These are phyloP conservation scores for Atkinsonella hypoxylon DNA, from an alignment of 2,329 filamentous ascomycete species.

Conservation along the genomic window DNA sequence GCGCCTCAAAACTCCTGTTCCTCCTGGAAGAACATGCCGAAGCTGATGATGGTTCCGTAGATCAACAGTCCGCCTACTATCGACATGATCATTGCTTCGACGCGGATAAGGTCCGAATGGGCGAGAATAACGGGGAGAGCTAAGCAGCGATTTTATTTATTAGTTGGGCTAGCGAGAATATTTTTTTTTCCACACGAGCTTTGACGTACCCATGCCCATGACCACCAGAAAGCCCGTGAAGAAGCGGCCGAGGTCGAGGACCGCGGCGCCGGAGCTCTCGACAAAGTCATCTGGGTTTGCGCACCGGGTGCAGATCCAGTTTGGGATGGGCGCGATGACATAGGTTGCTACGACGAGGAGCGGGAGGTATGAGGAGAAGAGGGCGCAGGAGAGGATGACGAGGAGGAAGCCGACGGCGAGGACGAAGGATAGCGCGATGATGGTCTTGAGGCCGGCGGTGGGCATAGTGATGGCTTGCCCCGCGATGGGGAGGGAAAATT, in stretches of 20 bases:
- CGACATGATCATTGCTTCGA: conserved; percentile 89
- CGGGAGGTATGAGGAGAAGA: conserved; percentile 90
- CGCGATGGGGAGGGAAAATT: conserved; percentile 4
- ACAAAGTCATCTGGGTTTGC: conserved; percentile 94
- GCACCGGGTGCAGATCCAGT: conserved; percentile 87
- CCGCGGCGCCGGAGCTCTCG: conserved; percentile 65
- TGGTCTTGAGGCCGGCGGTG: conserved; percentile 92
- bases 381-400: conserved; percentile 92
- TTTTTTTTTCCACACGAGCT: too few species aligned
- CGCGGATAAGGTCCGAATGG: conserved; percentile 70
- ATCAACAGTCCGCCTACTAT: conserved; percentile 86
- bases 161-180: too few species aligned
- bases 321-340: conserved; percentile 83
- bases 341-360: conserved; percentile 94
- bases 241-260: conserved; percentile 91
- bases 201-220: conserved; percentile 94
- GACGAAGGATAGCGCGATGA: conserved; percentile 97
- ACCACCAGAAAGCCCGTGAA: conserved; percentile 90
- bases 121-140: conserved; percentile 79
- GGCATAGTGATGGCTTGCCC: conserved; percentile 34
- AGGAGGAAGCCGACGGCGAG: conserved; percentile 97
- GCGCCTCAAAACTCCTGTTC: conserved; percentile 75
- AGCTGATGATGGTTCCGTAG: conserved; percentile 96
- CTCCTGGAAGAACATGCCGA: conserved; percentile 96
- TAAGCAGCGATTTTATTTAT: too few species aligned